phyloP scores from a whole-genome alignment of 2,329 filamentous ascomycete genomes.

The Fusarium acutatum region DNA sequence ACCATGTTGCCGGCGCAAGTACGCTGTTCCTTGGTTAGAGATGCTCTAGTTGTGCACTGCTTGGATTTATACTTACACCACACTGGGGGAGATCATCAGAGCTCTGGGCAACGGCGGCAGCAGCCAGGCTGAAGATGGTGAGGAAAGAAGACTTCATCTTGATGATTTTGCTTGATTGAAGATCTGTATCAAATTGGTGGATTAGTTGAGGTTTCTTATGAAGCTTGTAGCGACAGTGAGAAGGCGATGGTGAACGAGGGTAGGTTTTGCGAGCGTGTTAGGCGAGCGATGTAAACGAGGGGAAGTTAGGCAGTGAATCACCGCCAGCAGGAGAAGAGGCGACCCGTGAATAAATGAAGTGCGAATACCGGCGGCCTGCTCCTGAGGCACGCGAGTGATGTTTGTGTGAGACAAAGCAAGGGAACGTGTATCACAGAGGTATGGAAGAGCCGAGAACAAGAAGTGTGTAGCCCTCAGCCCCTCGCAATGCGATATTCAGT shows the following conservation, averaged over 20 bases:
- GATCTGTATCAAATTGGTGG: slow-evolving; percentile 13
- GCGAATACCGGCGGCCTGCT: slow-evolving; percentile 6
- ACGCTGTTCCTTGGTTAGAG: slow-evolving; percentile 49
- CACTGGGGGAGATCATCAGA: slow-evolving; percentile 56
- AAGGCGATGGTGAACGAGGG: slow-evolving; percentile 10
- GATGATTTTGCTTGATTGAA: slow-evolving; percentile 38
- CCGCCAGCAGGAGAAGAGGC: not conserved
- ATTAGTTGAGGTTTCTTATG: slow-evolving; percentile 12
- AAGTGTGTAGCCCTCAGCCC: slow-evolving; percentile 17
- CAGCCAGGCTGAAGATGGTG: slow-evolving; percentile 53
- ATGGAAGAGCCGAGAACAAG: slow-evolving; percentile 30
- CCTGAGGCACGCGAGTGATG: slow-evolving; percentile 31
- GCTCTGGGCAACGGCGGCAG: slow-evolving; percentile 53
- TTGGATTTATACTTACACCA: slow-evolving; percentile 55
- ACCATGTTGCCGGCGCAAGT: slow-evolving; percentile 62
- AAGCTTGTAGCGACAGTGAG: slow-evolving; percentile 10
- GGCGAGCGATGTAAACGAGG: slow-evolving; percentile 6
- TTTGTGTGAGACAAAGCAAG: slow-evolving; percentile 45
- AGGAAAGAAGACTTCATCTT: slow-evolving; percentile 62
- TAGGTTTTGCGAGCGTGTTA: not conserved
- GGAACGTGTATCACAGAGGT: slow-evolving; percentile 35
- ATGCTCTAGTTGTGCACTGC: not conserved
- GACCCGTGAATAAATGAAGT: slow-evolving; percentile 20
- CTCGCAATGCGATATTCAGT: slow-evolving; percentile 27
- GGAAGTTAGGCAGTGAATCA: slow-evolving; percentile 25